Conservation (phyloP, 345 rosid genomes). For the Rhodomyrtus tomentosa region DNA sequence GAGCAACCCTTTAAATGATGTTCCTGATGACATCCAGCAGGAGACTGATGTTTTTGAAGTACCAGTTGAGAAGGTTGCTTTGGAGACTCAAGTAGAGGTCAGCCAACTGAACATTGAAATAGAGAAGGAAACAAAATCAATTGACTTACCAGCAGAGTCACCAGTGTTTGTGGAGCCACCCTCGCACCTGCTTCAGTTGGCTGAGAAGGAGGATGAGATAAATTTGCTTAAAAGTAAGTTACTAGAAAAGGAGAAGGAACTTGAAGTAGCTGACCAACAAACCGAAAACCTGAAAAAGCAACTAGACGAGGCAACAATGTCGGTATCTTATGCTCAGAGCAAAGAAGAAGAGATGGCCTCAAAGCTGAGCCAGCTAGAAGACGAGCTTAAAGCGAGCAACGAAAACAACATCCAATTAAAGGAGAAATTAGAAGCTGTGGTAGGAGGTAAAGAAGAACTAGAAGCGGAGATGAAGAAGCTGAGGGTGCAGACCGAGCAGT, state of each 20-base stretch:
- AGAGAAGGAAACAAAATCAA: slow-evolving; percentile 11
- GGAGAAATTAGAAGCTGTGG: slow-evolving; percentile 39
- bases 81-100: slow-evolving; percentile 6
- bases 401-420: slow-evolving; percentile 25
- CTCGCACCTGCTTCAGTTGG: slow-evolving; percentile 19
- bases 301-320: slow-evolving; percentile 28
- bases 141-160: slow-evolving; percentile 6
- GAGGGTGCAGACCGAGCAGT: slow-evolving; percentile 84
- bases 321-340: slow-evolving; percentile 21
- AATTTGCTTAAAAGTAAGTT: slow-evolving; percentile 37
- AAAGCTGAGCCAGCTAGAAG: slow-evolving; percentile 29
- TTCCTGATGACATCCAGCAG: slow-evolving; percentile 21
- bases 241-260: slow-evolving; percentile 49
- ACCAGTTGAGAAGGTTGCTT: slow-evolving; percentile 27
- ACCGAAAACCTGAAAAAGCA: slow-evolving; percentile 49
- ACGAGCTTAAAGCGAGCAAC: slow-evolving; percentile 57
- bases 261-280: slow-evolving; percentile 26
- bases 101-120: neutral
- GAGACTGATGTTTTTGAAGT: slow-evolving; percentile 78
- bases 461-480: slow-evolving; percentile 82
- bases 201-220: slow-evolving; percentile 44
- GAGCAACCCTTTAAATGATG: slow-evolving; percentile 16
- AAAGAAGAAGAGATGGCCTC: slow-evolving; percentile 38
- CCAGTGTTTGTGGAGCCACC: slow-evolving; percentile 15
- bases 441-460: slow-evolving; percentile 43